phyloP scores from a whole-genome alignment of 108 stramenopile genomes.

The Discostella stelligeroides region DNA sequence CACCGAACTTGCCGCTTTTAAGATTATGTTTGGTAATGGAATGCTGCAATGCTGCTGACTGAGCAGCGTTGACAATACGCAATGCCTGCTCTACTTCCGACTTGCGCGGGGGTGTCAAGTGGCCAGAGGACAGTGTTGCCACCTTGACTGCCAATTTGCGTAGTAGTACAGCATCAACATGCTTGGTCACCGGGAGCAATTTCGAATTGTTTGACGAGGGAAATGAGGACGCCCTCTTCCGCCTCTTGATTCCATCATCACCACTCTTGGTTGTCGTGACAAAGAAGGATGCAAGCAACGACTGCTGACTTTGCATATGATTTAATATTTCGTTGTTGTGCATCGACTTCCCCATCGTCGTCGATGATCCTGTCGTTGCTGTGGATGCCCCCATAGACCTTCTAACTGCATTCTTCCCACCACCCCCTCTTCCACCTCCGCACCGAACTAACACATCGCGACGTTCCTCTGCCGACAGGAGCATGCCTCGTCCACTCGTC shows the following conservation, averaged over 20 bases:
- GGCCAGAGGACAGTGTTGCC: constrained; percentile 3
- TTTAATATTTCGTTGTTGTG: constrained; percentile 65
- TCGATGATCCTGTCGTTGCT: neutral
- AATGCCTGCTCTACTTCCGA: constrained; percentile 24
- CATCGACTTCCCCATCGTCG: neutral
- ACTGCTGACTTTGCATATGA: constrained; percentile 81
- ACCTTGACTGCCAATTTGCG: constrained; percentile 58
- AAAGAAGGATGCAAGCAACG: constrained; percentile 45
- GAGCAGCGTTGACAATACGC: constrained; percentile 16
- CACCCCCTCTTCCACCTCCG: constrained; percentile 63
- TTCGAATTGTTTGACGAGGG: neutral
- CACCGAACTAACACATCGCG: constrained; percentile 53
- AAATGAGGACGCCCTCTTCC: neutral
- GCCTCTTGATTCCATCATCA: neutral
- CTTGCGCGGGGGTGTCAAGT: constrained; percentile 10
- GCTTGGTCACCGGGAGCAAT: constrained; percentile 67
- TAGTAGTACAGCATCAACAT: constrained; percentile 58
- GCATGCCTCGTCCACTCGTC: constrained; percentile 31
- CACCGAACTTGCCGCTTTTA: neutral
- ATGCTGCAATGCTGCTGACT: constrained; percentile 7
- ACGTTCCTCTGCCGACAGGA: constrained; percentile 68
- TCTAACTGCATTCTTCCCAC: constrained; percentile 9
- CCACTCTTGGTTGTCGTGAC: neutral
- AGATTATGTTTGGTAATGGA: neutral
- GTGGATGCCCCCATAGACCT: neutral